phyloP scores from a whole-genome alignment of 2,329 filamentous ascomycete genomes.

The Xylariaceae sp. region DNA sequence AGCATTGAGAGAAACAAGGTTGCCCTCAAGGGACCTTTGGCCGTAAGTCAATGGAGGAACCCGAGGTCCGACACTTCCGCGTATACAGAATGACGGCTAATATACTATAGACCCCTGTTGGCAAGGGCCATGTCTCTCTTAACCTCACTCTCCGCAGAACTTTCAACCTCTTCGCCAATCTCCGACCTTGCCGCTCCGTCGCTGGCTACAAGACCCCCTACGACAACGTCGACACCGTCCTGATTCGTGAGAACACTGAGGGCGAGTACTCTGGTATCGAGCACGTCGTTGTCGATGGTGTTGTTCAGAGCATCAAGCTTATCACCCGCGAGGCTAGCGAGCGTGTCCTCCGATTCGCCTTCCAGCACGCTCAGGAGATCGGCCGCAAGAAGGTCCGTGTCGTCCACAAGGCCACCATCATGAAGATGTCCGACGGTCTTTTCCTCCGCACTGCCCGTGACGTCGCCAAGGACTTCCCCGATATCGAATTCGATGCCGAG shows the following conservation, averaged over 20 bases:
- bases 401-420: conserved; percentile 99
- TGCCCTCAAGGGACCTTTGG: conserved; percentile 94
- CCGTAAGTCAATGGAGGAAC: conserved; percentile 53
- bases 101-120: conserved; percentile 70
- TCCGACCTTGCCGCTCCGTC: conserved; percentile 95
- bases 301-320: conserved; percentile 99
- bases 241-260: conserved; percentile 99
- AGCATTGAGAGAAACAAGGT: conserved; percentile 95
- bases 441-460: conserved; percentile 85
- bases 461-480: conserved; percentile 90
- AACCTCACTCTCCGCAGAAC: conserved; percentile 98
- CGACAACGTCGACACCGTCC: conserved; percentile 91
- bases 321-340: conserved; percentile 94
- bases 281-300: conserved; percentile 94
- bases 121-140: conserved; percentile 98
- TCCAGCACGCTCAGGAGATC: conserved; percentile 93
- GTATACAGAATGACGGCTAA: conserved; percentile 10
- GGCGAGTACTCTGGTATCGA: conserved; percentile 99
- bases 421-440: conserved; percentile 99
- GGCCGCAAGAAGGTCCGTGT: conserved; percentile 95
- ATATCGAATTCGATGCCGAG: conserved; percentile 95
- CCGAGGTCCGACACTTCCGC: background rate
- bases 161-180: conserved; percentile 99
- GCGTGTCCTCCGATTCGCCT: conserved; percentile 93
- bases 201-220: conserved; percentile 98